These are phyloP conservation scores for Pseudogymnoascus sp. DNA, from an alignment of 2,329 filamentous ascomycete genomes.

Conservation along the genomic window DNA sequence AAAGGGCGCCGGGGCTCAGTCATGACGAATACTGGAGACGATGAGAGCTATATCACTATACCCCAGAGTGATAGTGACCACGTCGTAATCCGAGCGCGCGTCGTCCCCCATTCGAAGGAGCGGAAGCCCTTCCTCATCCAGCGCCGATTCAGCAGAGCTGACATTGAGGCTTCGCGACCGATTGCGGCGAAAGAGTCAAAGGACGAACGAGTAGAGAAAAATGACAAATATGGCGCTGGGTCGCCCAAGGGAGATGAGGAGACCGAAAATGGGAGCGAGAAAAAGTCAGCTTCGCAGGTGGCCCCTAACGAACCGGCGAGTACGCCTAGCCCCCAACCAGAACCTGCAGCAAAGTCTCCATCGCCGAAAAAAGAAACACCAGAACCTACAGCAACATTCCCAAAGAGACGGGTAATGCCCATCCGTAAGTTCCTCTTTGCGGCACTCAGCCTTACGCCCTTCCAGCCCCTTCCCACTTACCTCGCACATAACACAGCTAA, in stretches of 20 bases:
- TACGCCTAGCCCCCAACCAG: background rate
- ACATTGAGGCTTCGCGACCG: constrained; percentile 32
- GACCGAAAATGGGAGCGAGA: background rate
- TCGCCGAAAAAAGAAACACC: background rate
- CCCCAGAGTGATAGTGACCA: background rate
- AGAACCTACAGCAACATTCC: background rate
- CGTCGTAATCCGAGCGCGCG: constrained; percentile 36
- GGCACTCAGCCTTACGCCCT: constrained; percentile 11
- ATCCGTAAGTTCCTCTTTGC: constrained; percentile 35
- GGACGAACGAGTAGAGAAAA: background rate
- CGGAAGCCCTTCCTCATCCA: constrained; percentile 40
- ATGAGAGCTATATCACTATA: background rate
- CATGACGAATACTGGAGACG: background rate
- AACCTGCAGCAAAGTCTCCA: background rate
- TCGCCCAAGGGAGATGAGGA: background rate
- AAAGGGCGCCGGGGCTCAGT: background rate
- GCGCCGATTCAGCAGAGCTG: constrained; percentile 34
- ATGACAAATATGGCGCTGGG: background rate
- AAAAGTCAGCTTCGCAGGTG: constrained; percentile 4
- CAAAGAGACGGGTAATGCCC: constrained; percentile 30
- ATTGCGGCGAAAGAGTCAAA: background rate
- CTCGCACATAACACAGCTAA: background rate
- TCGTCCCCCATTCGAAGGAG: constrained; percentile 34
- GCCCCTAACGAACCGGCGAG: constrained; percentile 4
- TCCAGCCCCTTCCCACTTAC: constrained; percentile 9